Base-by-base conservation (phyloP, 257 asterid species). In the Solanum lycopersicoides region DNA sequence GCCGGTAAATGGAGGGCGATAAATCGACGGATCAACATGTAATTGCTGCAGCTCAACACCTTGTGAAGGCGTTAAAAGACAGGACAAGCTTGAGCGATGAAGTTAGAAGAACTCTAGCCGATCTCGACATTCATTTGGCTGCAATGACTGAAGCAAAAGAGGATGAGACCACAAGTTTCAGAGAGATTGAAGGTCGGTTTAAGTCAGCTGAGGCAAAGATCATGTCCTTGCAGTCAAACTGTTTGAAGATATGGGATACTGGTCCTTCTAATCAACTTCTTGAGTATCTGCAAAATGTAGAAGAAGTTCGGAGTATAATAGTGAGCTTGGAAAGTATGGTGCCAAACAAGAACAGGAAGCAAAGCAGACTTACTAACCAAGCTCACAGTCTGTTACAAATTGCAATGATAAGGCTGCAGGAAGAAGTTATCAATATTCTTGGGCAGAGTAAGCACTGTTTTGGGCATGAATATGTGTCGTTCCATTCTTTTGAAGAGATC, bases 321-420 rank as follows among this genome's bases (percentile, higher is more conserved):
- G 87, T 18, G 45, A 34, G 72, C 63, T 89, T 93, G 47, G 89
- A 82, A 73, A 87, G 80, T 32, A 68, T 86, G 89, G 21, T 86
- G 7, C 60, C 87, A 8, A 90, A 72, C 79, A 85, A 83, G 50
- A 71, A 63, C 6, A 47, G 69, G 79, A 80, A 87, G 72, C 88
- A 60, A 69, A 90, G 83, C 75, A 89, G 84, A 56, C 90, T 94
- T 25, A 53, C 88, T 35, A 90, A 90, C 85, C 89, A 86, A 76
- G 93, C 95, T 23, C 93, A 91, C 3, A 53, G 56, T 72, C 63
- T 76, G 87, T 87, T 92, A 90, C 96, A 93, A 45, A 87, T 72
- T 83, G 94, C 94, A 16, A 95, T 94, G 97, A 92, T 86, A 68
- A 90, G 92, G 89, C 93, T 95, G 76, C 91, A 94, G 60, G 91